Percentiles rank a stretch among this genome's conserved stretches.
These are phyloP conservation scores for Suillus tomentosus DNA, from an alignment of 768 basidiomycete species.

Conservation along the genomic window DNA sequence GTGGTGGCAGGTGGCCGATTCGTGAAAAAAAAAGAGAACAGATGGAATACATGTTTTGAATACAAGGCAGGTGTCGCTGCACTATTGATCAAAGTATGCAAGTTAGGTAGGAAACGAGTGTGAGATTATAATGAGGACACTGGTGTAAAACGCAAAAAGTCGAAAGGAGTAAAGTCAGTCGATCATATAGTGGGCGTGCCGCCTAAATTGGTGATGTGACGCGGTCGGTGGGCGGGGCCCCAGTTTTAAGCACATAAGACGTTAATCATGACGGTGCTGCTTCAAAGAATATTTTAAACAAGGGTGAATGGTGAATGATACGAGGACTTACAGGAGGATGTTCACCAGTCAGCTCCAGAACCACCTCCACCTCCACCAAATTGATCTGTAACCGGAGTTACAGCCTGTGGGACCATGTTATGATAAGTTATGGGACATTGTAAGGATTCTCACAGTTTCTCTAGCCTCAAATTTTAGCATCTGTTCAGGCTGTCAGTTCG, in stretches of 20 bases:
- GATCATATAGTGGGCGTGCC: not conserved
- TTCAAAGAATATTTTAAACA: not conserved
- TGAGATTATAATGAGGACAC: constrained; percentile 10
- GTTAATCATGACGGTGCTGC: not conserved
- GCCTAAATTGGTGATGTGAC: not conserved
- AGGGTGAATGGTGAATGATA: not conserved
- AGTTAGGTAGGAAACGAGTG: constrained; percentile 14
- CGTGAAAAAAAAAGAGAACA: not conserved
- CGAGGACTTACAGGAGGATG: not conserved
- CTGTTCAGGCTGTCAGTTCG: constrained; percentile 16
- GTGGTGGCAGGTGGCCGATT: not conserved
- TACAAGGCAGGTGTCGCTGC: constrained; percentile 7
- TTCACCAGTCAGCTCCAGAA: constrained; percentile 31
- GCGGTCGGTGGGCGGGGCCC: not conserved
- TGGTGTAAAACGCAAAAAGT: constrained; percentile 2
- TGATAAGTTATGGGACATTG: constrained; percentile 8
- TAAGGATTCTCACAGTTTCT: constrained; percentile 15
- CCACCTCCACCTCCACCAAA: constrained; percentile 21
- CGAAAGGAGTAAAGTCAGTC: too few relatives aligned
- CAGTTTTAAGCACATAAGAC: constrained; percentile 4
- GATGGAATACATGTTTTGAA: constrained; percentile 9
- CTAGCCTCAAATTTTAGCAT: constrained; percentile 14
- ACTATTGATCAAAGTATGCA: constrained; percentile 7
- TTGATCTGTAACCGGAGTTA: constrained; percentile 18
- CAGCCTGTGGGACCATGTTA: constrained; percentile 11